Base-by-base conservation (phyloP, 2,329 filamentous ascomycete species). In the Colletotrichum orbiculare region DNA sequence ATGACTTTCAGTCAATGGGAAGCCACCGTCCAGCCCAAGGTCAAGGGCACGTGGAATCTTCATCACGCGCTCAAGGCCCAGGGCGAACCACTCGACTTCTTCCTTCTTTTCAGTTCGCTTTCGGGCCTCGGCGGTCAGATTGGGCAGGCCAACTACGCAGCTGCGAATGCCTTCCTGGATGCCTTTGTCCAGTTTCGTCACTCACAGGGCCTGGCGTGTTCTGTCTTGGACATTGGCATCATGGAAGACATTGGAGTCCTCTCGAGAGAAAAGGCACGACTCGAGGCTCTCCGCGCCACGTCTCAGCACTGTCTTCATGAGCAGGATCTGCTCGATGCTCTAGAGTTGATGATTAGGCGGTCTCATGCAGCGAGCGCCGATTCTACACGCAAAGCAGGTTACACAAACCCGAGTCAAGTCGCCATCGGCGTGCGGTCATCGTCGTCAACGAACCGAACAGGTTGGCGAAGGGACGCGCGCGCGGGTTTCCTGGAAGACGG, bases 31-130 rank as follows among this genome's bases (percentile, higher is more conserved):
- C 67, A 66, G 2, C 78, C 79, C 4, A 84, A 84, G 69, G 74
- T 79, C 1, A 57, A 72, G 9, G 81, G 80, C 6, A 79, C 79
- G 5, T 78, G 74, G 76, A 83, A 84, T 57, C 71, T 83, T 6
- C 77, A 83, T 66, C 54, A 74, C 34, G n/a, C 67, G 47, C 67
- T 77, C 1, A 41, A 61, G 25, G 6, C 53, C 7, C 55, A 64
- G 33, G 38, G 37, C 8, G 58, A 58, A 10, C 50, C 8, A 25
- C 70, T 79, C 1, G 76, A 79, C 57, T 80, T 83, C 69, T 80
- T 82, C 54, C 62, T 75, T 25, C 64, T 77, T 25, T 70, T 74
- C 46, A 73, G 71, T 8, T 82, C 80, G 2, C 67, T 78, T 7
- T 72, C 72, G 0, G 75, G 73, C 12, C 68, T 77, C 12, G 65